These are phyloP conservation scores for Naganishia onofrii DNA, from an alignment of 768 basidiomycete genomes.

Conservation along the genomic window DNA sequence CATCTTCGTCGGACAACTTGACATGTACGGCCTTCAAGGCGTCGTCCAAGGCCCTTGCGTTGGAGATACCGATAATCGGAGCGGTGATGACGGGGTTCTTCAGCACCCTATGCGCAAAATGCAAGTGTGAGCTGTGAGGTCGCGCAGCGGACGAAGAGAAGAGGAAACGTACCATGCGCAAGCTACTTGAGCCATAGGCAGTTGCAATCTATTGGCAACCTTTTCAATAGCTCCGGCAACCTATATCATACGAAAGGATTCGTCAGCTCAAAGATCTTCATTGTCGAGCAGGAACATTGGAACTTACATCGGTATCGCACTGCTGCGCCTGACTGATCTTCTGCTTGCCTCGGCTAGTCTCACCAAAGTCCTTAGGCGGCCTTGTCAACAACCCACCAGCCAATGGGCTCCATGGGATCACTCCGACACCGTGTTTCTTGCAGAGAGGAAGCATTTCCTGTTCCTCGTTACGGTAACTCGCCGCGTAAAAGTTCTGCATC, in stretches of 20 bases:
- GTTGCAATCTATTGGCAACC: slow-evolving; percentile 52
- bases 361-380: slow-evolving; percentile 19
- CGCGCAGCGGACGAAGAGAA: not conserved
- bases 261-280: not conserved
- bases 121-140: not conserved
- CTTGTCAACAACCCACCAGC: slow-evolving; percentile 31
- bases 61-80: slow-evolving; percentile 35
- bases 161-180: slow-evolving; percentile 51
- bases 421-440: slow-evolving; percentile 34
- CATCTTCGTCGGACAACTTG: slow-evolving; percentile 30
- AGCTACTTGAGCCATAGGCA: slow-evolving; percentile 56
- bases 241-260: not conserved
- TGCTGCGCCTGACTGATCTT: slow-evolving; percentile 17
- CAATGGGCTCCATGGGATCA: slow-evolving; percentile 40
- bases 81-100: slow-evolving; percentile 34
- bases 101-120: slow-evolving; percentile 19
- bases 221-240: slow-evolving; percentile 51
- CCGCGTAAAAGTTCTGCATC: slow-evolving; percentile 27
- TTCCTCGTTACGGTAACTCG: slow-evolving; percentile 37
- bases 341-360: slow-evolving; percentile 21
- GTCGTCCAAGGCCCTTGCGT: slow-evolving; percentile 27
- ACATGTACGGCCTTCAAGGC: slow-evolving; percentile 28
- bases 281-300: too few relatives aligned
- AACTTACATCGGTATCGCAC: not conserved
- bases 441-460: slow-evolving; percentile 36